Evolutionary conservation across 2,329 filamentous ascomycete species (phyloP).

Genomic region (Fusarium liriodendri): DNA sequence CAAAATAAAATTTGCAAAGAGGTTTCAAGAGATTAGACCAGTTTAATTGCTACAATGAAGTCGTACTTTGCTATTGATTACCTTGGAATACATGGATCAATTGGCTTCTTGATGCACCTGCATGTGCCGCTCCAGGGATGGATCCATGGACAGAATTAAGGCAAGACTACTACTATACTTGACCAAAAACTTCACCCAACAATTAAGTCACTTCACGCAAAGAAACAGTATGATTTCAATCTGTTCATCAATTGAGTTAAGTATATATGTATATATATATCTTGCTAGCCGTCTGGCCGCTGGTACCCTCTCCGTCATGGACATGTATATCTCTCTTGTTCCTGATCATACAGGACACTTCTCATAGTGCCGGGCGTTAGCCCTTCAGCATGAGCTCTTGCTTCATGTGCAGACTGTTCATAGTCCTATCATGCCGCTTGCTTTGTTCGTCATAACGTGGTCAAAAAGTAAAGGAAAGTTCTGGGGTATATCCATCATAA

Average conservation of each 20-base stretch:
- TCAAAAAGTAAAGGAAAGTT: conserved; percentile 34
- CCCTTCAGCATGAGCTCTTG: conserved; percentile 12
- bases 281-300: conserved; percentile 5
- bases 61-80: neutral
- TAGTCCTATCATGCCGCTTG: conserved; percentile 26
- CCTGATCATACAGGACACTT: conserved; percentile 9
- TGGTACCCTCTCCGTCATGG: conserved; percentile 6
- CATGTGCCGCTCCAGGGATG: neutral
- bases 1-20: neutral
- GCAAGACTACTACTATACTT: neutral
- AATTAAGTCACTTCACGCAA: neutral
- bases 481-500: conserved; percentile 49
- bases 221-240: conserved; percentile 7
- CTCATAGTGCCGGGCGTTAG: conserved; percentile 9
- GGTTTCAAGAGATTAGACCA: neutral
- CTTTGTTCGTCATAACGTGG: conserved; percentile 30
- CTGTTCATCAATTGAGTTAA: conserved; percentile 27
- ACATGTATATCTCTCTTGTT: conserved; percentile 18
- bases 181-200: neutral
- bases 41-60: neutral
- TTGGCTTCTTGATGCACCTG: neutral
- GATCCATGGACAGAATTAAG: neutral
- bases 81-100: neutral
- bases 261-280: conserved; percentile 1
- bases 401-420: conserved; percentile 15